These are phyloP conservation scores for Pichia ethanolica DNA, from an alignment of 805 yeast genomes.

Conservation along the genomic window DNA sequence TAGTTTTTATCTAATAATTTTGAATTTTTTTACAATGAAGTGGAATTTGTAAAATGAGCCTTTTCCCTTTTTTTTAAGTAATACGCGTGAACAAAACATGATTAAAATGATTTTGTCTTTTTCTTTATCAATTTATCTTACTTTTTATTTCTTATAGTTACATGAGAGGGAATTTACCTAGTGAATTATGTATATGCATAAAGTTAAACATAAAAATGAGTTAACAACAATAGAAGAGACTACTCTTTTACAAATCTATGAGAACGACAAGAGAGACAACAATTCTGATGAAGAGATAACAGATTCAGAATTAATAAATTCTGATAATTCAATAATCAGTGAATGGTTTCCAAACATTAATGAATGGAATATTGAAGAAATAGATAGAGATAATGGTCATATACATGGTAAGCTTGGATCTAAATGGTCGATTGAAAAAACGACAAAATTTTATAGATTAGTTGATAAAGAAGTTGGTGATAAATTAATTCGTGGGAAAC, in stretches of 20 bases:
- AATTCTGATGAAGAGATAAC: neutral
- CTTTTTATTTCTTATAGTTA: too few relatives aligned
- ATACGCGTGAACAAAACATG: too few relatives aligned
- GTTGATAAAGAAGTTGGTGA: neutral
- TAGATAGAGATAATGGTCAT: conserved; percentile 16
- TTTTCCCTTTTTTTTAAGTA: too few relatives aligned
- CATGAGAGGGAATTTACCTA: too few relatives aligned
- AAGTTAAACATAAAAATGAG: neutral
- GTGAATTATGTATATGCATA: too few relatives aligned
- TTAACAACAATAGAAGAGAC: neutral
- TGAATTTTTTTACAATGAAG: neutral
- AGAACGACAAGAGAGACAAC: too few relatives aligned
- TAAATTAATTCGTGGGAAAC: conserved; percentile 5
- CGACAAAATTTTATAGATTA: conserved; percentile 12
- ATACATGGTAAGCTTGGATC: conserved; percentile 19
- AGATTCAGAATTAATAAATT: neutral
- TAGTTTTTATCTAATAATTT: neutral
- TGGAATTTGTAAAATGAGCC: too few relatives aligned
- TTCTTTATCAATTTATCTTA: too few relatives aligned
- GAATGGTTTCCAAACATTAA: conserved; percentile 16
- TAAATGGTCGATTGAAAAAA: conserved; percentile 21
- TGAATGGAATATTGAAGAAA: conserved; percentile 18
- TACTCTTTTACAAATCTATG: neutral
- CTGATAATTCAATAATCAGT: neutral
- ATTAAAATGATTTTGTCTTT: too few relatives aligned